Base-by-base conservation (phyloP, 768 basidiomycete genomes). In the Lactarius sp. region DNA sequence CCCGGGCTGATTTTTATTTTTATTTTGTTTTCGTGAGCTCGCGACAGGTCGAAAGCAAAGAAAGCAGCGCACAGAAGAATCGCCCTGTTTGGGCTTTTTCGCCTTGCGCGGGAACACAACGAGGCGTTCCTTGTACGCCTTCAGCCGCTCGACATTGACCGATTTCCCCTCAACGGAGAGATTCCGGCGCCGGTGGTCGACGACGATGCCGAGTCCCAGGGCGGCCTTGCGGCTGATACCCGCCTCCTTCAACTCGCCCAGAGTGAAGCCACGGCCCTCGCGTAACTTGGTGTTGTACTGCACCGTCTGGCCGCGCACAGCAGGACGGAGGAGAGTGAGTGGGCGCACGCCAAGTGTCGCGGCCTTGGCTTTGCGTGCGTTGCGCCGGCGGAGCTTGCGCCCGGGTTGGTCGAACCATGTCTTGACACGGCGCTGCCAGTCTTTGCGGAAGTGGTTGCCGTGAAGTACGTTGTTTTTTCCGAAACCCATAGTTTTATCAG, bases 341-440 rank as follows among this genome's bases (percentile, higher is more conserved):
- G 92, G 97, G 73, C 93, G 92, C 68, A 94, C 92, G 70, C 97
- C 97, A 61, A 97, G 88, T 65, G 85, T 76, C 52, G 93, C 84
- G 61, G 94, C 93, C 81, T 97, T 98, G 70, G 81, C 80, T 78
- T 93, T 88, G 78, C 97, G 92, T 50, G 94, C 93, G 52, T 81
- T 86, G 75, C 97, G 90, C 75, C 97, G 85, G 76, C 92, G 90
- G 76, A 94, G 90, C 81, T 98, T 98, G 75, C 92, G 90, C 54
- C 95, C 96, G 61, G 97, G 94, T 80, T 99, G 97, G 82, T 98
- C 91, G 76, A 98, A 98, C 95, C 95, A 94, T 74, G 93, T 96
- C 78, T 88, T 88, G 71, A 96, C 94, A 69, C 89, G 90, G 73
- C 87, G 84, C 78, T 98, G 96, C 95, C 95, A 98, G 77, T 98